Base-by-base conservation (phyloP, 768 basidiomycete species). In the Boletus reticulatus region DNA sequence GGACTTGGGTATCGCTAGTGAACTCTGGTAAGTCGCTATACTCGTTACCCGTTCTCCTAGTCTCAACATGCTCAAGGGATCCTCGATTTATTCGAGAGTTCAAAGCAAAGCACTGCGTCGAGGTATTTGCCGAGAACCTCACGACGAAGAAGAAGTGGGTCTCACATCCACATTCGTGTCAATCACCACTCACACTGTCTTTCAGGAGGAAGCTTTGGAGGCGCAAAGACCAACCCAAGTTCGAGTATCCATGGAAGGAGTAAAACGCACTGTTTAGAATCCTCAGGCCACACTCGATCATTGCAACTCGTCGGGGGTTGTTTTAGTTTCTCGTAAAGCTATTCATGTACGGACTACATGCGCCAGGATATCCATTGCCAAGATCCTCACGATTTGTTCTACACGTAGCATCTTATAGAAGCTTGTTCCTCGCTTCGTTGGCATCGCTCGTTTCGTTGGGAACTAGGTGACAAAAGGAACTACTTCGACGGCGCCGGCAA, bases 81-180 rank as follows among this genome's bases (percentile, higher is more conserved):
- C 96, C 96, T 24, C 86, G 89, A 0, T 98, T 96, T 73, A 94
- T 98, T 62, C 87, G 94, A 31, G 84, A 89, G 65, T 98, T 96
- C 80, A 98, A 95, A 74, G 72, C 80, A 4, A 80, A 92, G 65
- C 61, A 96, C 64, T 92, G 91, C 63, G 64, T 88, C 8, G 94
- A 98, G 65, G 84, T 94, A 4, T 97, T 87, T 68, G 92, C 77
- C 0, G 93, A 96, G 67, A 87, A 98, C 65, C 48, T 85, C 0
- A 78, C 84, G 0, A 92, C 88, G 11, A 96, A 95, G 78, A 92
- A 88, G 74, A 98, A 96, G 95, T 96, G 62, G 36, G 92, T 79
- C 7, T 22, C 36, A 1, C 24, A 29, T 17, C 22, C 29, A 31
- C 24, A 34, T 16, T 13, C 20, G 19, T 43, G 24, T 37, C 6